Evolutionary conservation across 1,284 basidiomycete genomes (phyloP), one percentile per base, ranked within the genome.

Genomic region (Ceratobasidium sp.): DNA sequence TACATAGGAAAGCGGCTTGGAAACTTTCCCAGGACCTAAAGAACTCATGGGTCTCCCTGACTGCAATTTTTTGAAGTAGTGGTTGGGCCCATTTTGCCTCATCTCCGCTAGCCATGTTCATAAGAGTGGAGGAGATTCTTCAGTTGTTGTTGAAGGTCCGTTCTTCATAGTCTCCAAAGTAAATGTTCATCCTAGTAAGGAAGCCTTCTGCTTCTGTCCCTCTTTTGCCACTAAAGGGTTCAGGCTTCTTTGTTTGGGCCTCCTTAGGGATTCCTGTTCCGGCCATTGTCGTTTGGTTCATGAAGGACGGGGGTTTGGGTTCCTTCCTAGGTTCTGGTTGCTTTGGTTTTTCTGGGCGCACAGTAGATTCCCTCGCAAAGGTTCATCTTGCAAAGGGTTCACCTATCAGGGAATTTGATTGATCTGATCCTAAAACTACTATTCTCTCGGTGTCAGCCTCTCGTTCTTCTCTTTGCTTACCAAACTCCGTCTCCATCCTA

Each of bases 181-280:
- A 45, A 8, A 64, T 8, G 6, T 64, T 10, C 61, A 64, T 64
- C 35, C 35, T 66, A 28, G 42, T 51, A 2, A 66, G 10, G 28
- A 51, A 66, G 28, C 3, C 35, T 20, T 66, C 31, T 17, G 64
- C 64, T 20, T 51, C 49, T 15, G 31, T 66, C 13, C 64, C 64
- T n/a, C 23, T 49, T 28, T 66, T 37, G 2, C 64, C 64, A 51
- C 35, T 35, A 31, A 66, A 66, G 8, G 47, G 47, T 17, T 49
- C 45, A 1, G 64, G 64, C 35, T 51, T 51, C 47, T 66, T 66
- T 4, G 49, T 49, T 33, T 31, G 4, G 15, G 20, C 49, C n/a
- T 66, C 64, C 28, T 66, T 66, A 5, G 64, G 64, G 11, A 66
- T 66, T n/a, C 5, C 17, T 35, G 6, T 37, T n/a, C 56, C 56